Evolutionary conservation across 2,329 filamentous ascomycete species (phyloP).

Genomic region (Epichloe hybrida): DNA sequence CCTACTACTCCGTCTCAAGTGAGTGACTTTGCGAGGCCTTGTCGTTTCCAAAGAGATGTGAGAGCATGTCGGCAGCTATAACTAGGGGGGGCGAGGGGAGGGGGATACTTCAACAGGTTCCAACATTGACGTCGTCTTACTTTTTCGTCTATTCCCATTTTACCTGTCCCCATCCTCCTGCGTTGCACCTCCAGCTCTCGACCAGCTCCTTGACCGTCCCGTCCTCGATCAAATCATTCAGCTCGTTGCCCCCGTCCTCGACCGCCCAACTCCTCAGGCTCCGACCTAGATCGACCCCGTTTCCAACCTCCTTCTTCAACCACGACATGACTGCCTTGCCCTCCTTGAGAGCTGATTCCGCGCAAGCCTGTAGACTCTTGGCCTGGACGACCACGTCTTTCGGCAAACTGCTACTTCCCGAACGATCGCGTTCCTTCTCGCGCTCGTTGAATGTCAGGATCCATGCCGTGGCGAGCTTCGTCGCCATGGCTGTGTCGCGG

Average conservation of each 20-base stretch:
- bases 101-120: no score
- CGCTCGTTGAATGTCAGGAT: constrained; percentile 23
- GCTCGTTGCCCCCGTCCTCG: constrained; percentile 9
- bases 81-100: no score
- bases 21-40: no score
- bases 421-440: constrained; percentile 26
- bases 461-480: constrained; percentile 19
- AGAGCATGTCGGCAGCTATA: no score
- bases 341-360: constrained; percentile 19
- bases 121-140: neutral
- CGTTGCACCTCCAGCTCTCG: constrained; percentile 21
- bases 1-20: no score
- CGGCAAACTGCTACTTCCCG: constrained; percentile 23
- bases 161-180: constrained; percentile 22
- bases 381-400: constrained; percentile 23
- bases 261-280: constrained; percentile 17
- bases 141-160: constrained; percentile 16
- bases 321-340: constrained; percentile 17
- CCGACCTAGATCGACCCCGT: constrained; percentile 13
- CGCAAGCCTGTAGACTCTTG: constrained; percentile 19
- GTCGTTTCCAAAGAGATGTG: no score
- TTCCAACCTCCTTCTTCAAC: constrained; percentile 17
- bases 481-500: constrained; percentile 24
- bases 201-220: constrained; percentile 15
- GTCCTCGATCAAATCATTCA: constrained; percentile 14